These are phyloP conservation scores for Fragaria nilgerrensis DNA, from an alignment of 306 rosid genomes.

Conservation along the genomic window DNA sequence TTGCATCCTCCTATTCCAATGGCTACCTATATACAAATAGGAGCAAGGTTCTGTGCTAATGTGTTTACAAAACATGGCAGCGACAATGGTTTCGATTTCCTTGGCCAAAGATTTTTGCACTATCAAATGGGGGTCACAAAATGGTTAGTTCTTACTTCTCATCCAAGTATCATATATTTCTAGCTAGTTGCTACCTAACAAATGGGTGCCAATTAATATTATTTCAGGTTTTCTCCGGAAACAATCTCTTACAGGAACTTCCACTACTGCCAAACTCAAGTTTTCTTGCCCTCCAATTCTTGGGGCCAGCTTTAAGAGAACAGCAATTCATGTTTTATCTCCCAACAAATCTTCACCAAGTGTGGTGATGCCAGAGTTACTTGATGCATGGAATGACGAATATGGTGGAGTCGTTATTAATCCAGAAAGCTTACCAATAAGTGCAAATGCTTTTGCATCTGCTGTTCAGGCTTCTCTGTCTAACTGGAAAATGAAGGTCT, in stretches of 20 bases:
- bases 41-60: background rate
- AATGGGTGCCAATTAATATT: background rate
- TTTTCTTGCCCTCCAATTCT: constrained; percentile 13
- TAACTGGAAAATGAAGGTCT: constrained; percentile 40
- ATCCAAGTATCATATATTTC: background rate
- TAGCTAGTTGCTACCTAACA: background rate
- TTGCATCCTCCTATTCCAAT: background rate
- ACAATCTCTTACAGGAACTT: background rate
- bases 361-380: constrained; percentile 19
- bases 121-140: background rate
- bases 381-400: constrained; percentile 44
- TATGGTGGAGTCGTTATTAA: constrained; percentile 41
- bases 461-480: constrained; percentile 40
- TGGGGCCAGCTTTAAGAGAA: constrained; percentile 18
- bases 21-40: constrained; percentile 4
- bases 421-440: constrained; percentile 37
- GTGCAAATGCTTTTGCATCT: constrained; percentile 35
- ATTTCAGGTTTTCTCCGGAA: constrained; percentile 19
- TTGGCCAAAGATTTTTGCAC: background rate
- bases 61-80: constrained; percentile 16
- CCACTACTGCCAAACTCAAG: constrained; percentile 9
- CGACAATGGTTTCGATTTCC: background rate
- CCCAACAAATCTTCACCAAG: constrained; percentile 33
- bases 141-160: constrained; percentile 14
- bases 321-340: constrained; percentile 25